Conservation (phyloP, 768 basidiomycete genomes). For the Cubamyces sp. region DNA sequence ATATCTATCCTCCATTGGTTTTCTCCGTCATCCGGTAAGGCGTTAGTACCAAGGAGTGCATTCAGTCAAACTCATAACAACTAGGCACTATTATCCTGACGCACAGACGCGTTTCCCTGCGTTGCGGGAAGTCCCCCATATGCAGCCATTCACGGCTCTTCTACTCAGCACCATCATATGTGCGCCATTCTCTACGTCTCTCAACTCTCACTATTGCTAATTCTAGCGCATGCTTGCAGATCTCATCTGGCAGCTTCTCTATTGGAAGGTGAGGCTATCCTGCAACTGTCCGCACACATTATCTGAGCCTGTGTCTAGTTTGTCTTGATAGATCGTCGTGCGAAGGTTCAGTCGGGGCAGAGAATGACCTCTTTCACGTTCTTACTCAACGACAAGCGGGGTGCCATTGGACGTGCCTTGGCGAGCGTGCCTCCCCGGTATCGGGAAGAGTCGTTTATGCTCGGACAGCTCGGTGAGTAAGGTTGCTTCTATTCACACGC, state of each 20-base stretch:
- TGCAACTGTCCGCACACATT: not conserved
- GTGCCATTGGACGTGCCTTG: slow-evolving; percentile 76
- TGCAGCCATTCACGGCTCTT: slow-evolving; percentile 75
- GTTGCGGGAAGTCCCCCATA: slow-evolving; percentile 63
- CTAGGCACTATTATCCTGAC: slow-evolving; percentile 86
- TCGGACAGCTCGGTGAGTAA: slow-evolving; percentile 74
- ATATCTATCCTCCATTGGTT: slow-evolving; percentile 89
- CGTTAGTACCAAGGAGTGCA: not conserved
- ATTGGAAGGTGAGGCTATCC: slow-evolving; percentile 74
- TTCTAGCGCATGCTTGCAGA: slow-evolving; percentile 51
- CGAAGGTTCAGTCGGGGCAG: slow-evolving; percentile 90
- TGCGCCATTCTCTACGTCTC: slow-evolving; percentile 45
- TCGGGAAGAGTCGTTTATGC: slow-evolving; percentile 78
- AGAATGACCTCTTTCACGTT: slow-evolving; percentile 89
- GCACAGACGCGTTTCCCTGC: slow-evolving; percentile 87
- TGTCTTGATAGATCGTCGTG: slow-evolving; percentile 83
- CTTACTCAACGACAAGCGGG: slow-evolving; percentile 86
- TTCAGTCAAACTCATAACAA: not conserved
- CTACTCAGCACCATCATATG: slow-evolving; percentile 82
- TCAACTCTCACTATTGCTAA: slow-evolving; percentile 20
- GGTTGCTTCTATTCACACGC: not conserved
- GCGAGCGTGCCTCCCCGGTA: slow-evolving; percentile 60
- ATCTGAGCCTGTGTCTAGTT: slow-evolving; percentile 52
- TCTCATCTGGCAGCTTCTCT: slow-evolving; percentile 88
- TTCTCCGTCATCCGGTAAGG: slow-evolving; percentile 88